Conservation (phyloP, 306 rosid species). For the Pterocarpus santalinus region DNA sequence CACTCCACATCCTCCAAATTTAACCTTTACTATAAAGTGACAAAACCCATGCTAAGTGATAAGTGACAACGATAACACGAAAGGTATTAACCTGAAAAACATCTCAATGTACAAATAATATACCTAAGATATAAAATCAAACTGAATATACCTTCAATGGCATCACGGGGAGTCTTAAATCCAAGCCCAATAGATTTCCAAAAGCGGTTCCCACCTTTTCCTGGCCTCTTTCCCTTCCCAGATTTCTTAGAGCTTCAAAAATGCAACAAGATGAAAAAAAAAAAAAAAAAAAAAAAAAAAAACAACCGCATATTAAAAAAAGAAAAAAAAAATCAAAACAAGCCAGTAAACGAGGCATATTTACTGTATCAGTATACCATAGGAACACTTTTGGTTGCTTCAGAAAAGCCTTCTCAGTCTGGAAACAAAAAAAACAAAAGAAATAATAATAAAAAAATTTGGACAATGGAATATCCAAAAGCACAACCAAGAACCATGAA, state of each 20-base stretch:
- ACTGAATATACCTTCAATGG: conserved; percentile 58
- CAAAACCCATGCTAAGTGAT: not conserved
- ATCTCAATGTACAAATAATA: not conserved
- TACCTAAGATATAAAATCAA: not conserved
- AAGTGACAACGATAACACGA: not conserved
- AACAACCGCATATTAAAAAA: not conserved
- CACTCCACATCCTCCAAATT: not conserved
- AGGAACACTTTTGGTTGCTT: conserved; percentile 75
- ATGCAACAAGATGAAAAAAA: not conserved
- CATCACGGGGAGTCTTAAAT: conserved; percentile 75
- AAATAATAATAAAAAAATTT: not conserved
- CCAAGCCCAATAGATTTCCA: conserved; percentile 71
- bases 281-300: too few species aligned
- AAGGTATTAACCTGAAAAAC: not conserved
- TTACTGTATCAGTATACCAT: conserved; percentile 42
- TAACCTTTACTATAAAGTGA: not conserved
- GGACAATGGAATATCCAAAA: not conserved
- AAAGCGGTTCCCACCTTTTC: conserved; percentile 70
- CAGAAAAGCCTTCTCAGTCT: conserved; percentile 76
- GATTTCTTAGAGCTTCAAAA: conserved; percentile 64
- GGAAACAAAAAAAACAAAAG: conserved; percentile 23
- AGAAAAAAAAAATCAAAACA: not conserved
- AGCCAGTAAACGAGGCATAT: not conserved
- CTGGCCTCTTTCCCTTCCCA: conserved; percentile 78
- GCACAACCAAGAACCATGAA: not conserved